Base-by-base conservation (phyloP, 352 stramenopile species). In the Phytophthora cactorum region DNA sequence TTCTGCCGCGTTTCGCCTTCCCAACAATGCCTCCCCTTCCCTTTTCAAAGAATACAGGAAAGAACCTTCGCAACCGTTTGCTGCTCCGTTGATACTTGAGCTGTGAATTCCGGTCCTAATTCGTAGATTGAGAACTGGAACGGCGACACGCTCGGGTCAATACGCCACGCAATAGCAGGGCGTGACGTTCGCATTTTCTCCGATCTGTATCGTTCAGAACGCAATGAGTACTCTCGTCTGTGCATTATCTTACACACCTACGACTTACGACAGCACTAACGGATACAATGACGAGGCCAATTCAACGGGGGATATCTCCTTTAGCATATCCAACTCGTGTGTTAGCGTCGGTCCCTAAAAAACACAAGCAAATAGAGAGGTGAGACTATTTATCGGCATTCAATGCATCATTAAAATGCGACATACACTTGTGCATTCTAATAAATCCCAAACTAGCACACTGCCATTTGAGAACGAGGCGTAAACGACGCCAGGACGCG, bases 391-490 rank as follows among this genome's bases (percentile, higher is more conserved):
- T 31, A 15, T 5, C 44, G 17, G 5, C 22, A 41, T 43, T 4
- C 1, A 12, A 43, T 17, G 32, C 32, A 38, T 8, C 36, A 17
- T 43, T n/a, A 43, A 12, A 25, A 15, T 44, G n/a, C 22, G 12
- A 49, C 70, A 45, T 70, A 87, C 78, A 50, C 73, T 78, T 29
- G 68, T 74, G n/a, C 70, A 72, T 10, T 77, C 66, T n/a, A 78
- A 54, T 5, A 90, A 50, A 31, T 92, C 84, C 82, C 80, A 92
- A 6, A 83, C 68, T 1, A 82, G 66, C 17, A 92, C 53, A 8
- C 51, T 70, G 4, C 63, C 74, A 50, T 88, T 75, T 10, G 75
- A 82, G 38, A 79, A 92, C 1, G 76, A 77, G 1, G 77, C 80
- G 41, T 82, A 87, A 55, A 92, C 90, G 4, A 89, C 78, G 1